These are phyloP conservation scores for Fusarium torulosum DNA, from an alignment of 2,329 filamentous ascomycete species.

Conservation along the genomic window DNA sequence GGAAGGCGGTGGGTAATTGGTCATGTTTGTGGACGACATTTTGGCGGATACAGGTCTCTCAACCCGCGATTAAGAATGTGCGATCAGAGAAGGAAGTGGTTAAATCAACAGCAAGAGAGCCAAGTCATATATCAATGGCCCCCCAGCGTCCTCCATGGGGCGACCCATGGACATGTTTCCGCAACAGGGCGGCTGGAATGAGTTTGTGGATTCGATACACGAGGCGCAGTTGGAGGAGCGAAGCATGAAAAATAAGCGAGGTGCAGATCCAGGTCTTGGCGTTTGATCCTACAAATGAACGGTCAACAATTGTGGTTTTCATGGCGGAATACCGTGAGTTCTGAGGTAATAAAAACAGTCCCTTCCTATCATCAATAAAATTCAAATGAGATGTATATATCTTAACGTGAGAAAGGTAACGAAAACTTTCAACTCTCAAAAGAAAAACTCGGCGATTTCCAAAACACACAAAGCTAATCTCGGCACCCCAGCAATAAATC, in stretches of 20 bases:
- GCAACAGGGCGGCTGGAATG: slow-evolving; percentile 16
- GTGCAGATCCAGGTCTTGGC: slow-evolving; percentile 24
- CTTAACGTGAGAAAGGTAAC: rapidly evolving
- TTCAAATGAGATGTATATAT: background rate
- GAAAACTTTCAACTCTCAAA: background rate
- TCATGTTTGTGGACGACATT: slow-evolving; percentile 17
- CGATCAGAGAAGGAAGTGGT: background rate
- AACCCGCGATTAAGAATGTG: background rate
- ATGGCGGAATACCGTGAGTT: too few species aligned
- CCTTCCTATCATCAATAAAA: too few species aligned
- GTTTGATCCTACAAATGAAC: slow-evolving; percentile 5
- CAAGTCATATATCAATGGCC: slow-evolving; percentile 4
- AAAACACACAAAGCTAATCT: background rate
- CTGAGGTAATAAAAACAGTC: too few species aligned
- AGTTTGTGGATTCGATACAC: slow-evolving; percentile 7
- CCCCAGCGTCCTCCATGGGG: background rate
- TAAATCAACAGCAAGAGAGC: background rate
- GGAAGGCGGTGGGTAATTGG: slow-evolving; percentile 23
- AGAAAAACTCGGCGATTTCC: background rate
- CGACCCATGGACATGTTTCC: slow-evolving; percentile 1
- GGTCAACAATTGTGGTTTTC: background rate
- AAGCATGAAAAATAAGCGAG: slow-evolving; percentile 24
- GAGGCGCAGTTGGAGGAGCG: slow-evolving; percentile 25
- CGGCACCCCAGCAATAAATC: background rate
- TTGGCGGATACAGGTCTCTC: slow-evolving; percentile 7